Percentiles rank a stretch among this genome's conserved stretches.
These are phyloP conservation scores for Cnidoscolus chayamansa DNA, from an alignment of 441 rosid genomes.

Conservation along the genomic window DNA sequence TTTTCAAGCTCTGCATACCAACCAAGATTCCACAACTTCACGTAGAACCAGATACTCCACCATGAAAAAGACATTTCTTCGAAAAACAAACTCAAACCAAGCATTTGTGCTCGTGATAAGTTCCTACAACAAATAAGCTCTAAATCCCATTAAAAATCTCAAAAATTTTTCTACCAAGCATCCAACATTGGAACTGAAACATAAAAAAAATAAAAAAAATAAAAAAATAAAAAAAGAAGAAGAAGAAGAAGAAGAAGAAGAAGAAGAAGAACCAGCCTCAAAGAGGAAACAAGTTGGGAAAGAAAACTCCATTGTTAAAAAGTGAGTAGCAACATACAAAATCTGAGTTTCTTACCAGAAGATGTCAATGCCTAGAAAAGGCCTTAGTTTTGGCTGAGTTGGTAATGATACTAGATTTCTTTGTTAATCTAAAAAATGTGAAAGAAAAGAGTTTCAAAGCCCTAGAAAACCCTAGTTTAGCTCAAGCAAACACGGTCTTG, in stretches of 20 bases:
- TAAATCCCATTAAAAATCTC: not conserved
- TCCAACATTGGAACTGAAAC: not conserved
- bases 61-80: slow-evolving; percentile 1
- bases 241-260: not conserved
- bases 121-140: not conserved
- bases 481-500: not conserved
- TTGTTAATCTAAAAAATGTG: not conserved
- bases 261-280: slow-evolving; percentile 1
- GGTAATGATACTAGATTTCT: not conserved
- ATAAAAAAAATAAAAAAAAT: not conserved
- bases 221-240: too few species aligned
- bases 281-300: not conserved
- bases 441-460: slow-evolving; percentile 6
- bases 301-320: not conserved
- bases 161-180: not conserved
- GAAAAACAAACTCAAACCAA: slow-evolving; percentile 9
- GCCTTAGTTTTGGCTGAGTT: slow-evolving; percentile 1
- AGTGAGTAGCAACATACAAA: not conserved
- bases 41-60: not conserved
- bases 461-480: slow-evolving; percentile 19
- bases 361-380: not conserved
- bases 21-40: slow-evolving; percentile 12
- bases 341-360: slow-evolving; percentile 11
- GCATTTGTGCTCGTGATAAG: not conserved
- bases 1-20: slow-evolving; percentile 4